These are phyloP conservation scores for Mycena latifolia DNA, from an alignment of 768 basidiomycete genomes.

Conservation along the genomic window DNA sequence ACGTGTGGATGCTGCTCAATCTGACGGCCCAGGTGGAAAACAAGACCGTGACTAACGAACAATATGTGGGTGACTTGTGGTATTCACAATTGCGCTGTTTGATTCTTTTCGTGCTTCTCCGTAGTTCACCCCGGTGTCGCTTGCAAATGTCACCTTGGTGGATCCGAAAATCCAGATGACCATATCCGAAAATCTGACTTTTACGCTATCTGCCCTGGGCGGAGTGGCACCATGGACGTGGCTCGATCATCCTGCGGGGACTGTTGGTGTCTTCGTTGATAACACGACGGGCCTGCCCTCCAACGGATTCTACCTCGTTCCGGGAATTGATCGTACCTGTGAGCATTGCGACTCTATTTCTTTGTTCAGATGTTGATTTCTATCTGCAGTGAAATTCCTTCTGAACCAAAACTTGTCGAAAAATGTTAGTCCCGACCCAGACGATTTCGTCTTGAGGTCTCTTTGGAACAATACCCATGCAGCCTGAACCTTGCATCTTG, in stretches of 20 bases:
- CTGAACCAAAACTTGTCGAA: constrained; percentile 54
- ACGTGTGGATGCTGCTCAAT: constrained; percentile 67
- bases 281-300: constrained; percentile 51
- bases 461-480: constrained; percentile 67
- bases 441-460: constrained; percentile 63
- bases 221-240: constrained; percentile 71
- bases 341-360: constrained; percentile 36
- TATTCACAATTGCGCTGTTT: no score
- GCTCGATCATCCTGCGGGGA: constrained; percentile 70
- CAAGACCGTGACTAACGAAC: constrained; percentile 60
- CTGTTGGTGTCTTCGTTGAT: constrained; percentile 66
- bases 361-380: neutral
- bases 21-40: constrained; percentile 58
- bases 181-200: constrained; percentile 50
- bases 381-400: constrained; percentile 60
- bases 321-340: constrained; percentile 66
- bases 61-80: constrained; percentile 54
- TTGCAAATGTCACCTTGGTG: constrained; percentile 59
- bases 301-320: constrained; percentile 69
- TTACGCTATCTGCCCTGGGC: constrained; percentile 64
- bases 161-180: constrained; percentile 62
- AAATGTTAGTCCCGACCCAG: constrained; percentile 50
- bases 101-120: neutral
- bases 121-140: constrained; percentile 67
- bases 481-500: neutral